Evolutionary conservation across 208 protist species (phyloP), one percentile per base, ranked within the genome.

Genomic region (Crithidia sp.): DNA sequence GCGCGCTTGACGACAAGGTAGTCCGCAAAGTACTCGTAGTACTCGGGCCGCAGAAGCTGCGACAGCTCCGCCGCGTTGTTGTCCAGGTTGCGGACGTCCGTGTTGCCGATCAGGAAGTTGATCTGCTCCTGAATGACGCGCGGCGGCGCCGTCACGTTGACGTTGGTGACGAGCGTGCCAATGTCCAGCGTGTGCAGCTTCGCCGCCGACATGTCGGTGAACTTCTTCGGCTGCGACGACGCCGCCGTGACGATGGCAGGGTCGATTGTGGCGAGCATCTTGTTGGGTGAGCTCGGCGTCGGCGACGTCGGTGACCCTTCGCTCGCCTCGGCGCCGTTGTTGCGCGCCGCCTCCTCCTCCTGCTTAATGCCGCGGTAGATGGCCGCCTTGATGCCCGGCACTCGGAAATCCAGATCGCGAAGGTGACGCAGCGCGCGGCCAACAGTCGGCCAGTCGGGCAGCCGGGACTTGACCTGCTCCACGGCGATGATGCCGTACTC

Each of bases 1-100:
- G 97, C 98, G 43, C 99, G 97, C 81, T 99, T 99, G 16, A 99
- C 90, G 14, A 99, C 98, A 5, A 99, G 77, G 79, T 99, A 99
- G 68, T 99, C 91, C 7, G 98, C 90, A 76, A 98, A 96, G 86
- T 95, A 97, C 71, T 95, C 88, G 77, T 95, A 91, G 72, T 93
- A 95, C 82, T 95, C 90, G 4, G 91, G 88, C 40, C 86, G 85
- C 57, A 98, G 72, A 60, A 94, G 83, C 71, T 88, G 82, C 57
- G 84, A 77, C 28, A 98, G 82, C 71, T 97, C 94, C 67, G 69
- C 61, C 4, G 88, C 89, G 80, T 93, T 95, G 73, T 83, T 86
- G 16, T 95, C 90, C 47, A 97, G 63, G 65, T 96, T 97, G 59
- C 91, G 68, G 65, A 87, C 75, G 61, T 96, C 92, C 3, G 92